Percentiles rank a stretch among this genome's conserved stretches.
Conservation (phyloP, 805 yeast species). For the Pichia occidentalis region DNA sequence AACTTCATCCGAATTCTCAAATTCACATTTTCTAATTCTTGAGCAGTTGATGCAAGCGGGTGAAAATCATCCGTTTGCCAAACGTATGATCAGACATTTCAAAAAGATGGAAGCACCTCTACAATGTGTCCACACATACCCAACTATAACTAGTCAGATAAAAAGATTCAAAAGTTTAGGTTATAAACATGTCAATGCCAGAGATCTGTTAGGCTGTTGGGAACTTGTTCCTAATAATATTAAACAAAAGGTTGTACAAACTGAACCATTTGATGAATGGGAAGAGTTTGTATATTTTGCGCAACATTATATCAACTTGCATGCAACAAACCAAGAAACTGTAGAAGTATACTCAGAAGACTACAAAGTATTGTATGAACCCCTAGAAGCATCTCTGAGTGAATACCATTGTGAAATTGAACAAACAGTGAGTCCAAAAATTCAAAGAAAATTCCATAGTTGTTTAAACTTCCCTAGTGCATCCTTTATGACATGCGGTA, state of each 20-base stretch:
- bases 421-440: neutral
- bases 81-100: slow-evolving; percentile 71
- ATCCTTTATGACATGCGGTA: slow-evolving; percentile 34
- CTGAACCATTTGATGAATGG: slow-evolving; percentile 78
- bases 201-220: slow-evolving; percentile 59
- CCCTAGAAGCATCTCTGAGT: neutral
- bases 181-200: slow-evolving; percentile 42
- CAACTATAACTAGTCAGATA: slow-evolving; percentile 42
- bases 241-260: slow-evolving; percentile 36
- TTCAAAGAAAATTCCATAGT: slow-evolving; percentile 37
- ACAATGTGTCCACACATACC: slow-evolving; percentile 55
- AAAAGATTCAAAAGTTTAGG: slow-evolving; percentile 43
- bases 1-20: slow-evolving; percentile 37
- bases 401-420: slow-evolving; percentile 1
- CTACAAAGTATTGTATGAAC: slow-evolving; percentile 5
- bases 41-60: slow-evolving; percentile 73
- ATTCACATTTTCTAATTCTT: slow-evolving; percentile 55
- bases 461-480: slow-evolving; percentile 14
- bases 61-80: slow-evolving; percentile 56
- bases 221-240: slow-evolving; percentile 33
- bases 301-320: slow-evolving; percentile 66
- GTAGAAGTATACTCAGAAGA: slow-evolving; percentile 13
- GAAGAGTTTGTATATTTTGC: slow-evolving; percentile 73
- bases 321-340: slow-evolving; percentile 42
- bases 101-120: slow-evolving; percentile 59